Percentiles rank a stretch among this genome's conserved stretches.
Evolutionary conservation across 192 early-diverging fungal species (phyloP).

Genomic region (Coemansia sp.): DNA sequence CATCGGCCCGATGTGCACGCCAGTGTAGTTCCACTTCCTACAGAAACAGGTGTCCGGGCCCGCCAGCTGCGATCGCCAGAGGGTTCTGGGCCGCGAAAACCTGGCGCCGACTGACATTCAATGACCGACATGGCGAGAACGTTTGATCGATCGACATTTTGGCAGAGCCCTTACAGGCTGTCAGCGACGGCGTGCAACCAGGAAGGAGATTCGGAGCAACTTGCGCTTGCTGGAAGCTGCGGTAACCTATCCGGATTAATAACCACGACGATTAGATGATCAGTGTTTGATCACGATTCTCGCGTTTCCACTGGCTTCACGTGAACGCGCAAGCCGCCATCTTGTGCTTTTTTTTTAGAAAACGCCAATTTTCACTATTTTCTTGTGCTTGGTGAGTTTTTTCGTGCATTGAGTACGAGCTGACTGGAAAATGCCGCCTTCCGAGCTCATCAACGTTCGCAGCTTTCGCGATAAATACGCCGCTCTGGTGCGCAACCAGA

Average conservation of each 20-base stretch:
- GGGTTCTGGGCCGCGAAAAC: too few species aligned
- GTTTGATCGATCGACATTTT: not conserved
- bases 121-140: conserved; percentile 2
- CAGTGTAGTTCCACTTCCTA: too few species aligned
- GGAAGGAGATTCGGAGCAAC: too few species aligned
- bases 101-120: too few species aligned
- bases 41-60: too few species aligned
- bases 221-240: too few species aligned
- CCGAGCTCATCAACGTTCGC: conserved; percentile 47
- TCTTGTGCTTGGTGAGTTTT: not conserved
- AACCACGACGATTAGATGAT: too few species aligned
- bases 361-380: conserved; percentile 10
- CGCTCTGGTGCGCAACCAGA: conserved; percentile 36
- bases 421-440: conserved; percentile 41
- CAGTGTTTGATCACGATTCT: too few species aligned
- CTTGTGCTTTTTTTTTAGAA: not conserved
- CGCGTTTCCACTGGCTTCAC: not conserved
- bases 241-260: too few species aligned
- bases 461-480: conserved; percentile 48
- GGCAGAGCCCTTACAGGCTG: not conserved
- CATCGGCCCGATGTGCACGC: not conserved
- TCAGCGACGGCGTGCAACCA: not conserved
- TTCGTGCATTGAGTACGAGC: not conserved
- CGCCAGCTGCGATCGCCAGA: too few species aligned
- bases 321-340: too few species aligned